Percentiles rank a stretch among this genome's conserved stretches.
phyloP scores from a whole-genome alignment of 345 rosid species.

The Raphanus sativus region DNA sequence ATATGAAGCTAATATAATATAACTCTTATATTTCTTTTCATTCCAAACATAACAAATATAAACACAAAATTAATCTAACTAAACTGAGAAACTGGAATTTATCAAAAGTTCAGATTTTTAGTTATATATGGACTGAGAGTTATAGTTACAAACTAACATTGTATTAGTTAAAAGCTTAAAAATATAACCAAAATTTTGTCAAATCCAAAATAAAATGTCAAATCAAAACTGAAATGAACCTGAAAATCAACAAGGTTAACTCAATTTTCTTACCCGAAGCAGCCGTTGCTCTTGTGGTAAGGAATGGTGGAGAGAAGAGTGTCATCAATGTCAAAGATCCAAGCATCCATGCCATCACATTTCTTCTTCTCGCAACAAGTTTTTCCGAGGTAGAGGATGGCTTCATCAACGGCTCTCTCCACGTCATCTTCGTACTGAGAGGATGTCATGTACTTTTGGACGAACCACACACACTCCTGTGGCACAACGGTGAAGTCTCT shows the following conservation, averaged over 20 bases:
- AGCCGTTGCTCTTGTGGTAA: constrained; percentile 60
- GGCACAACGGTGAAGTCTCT: constrained; percentile 61
- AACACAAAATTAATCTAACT: not conserved
- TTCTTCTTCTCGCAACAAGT: constrained; percentile 41
- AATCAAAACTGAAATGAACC: not conserved
- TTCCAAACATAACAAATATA: not conserved
- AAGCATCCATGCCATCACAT: constrained; percentile 68
- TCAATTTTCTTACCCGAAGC: constrained; percentile 51
- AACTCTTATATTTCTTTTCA: not conserved
- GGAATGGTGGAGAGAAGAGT: constrained; percentile 77
- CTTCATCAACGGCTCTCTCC: constrained; percentile 53
- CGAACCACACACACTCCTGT: constrained; percentile 52
- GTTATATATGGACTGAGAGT: too few species aligned
- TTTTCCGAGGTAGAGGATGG: constrained; percentile 48
- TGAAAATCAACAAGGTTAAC: not conserved
- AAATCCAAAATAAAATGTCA: not conserved
- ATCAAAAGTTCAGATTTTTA: not conserved
- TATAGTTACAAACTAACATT: too few species aligned
- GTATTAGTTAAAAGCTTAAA: too few species aligned
- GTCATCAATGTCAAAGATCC: constrained; percentile 76
- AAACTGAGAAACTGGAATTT: not conserved
- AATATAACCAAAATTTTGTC: too few species aligned
- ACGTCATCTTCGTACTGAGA: constrained; percentile 58
- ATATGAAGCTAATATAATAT: not conserved
- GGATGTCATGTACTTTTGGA: constrained; percentile 63